Base-by-base conservation (phyloP, 2,329 filamentous ascomycete species). In the Drechslera avenae region DNA sequence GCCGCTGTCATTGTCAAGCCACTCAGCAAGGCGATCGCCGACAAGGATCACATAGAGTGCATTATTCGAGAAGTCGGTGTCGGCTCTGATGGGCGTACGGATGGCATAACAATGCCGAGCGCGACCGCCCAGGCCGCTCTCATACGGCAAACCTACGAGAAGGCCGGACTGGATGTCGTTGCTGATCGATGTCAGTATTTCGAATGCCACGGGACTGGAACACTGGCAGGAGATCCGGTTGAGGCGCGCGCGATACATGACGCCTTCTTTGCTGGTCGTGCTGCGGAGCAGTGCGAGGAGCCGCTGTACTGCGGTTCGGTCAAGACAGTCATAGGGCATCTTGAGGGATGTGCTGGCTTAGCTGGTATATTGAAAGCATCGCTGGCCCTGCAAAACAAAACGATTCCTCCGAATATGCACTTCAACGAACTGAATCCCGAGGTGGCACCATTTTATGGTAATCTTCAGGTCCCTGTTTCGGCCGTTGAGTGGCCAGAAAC, bases 1-100 rank as follows among this genome's bases (percentile, higher is more conserved):
- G 45, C 18, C 2, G n/a, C 26, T 2, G 57, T 87, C 1, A 62
- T 85, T 13, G 63, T 87, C 8, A 86, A 86, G 70, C 76, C 74
- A 1, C 71, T 87, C 0, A 69, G 72, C 4, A 78, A 81, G 59
- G 85, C 85, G 0, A 50, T 86, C 2, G 68, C 71, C 3, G 81
- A 83, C 57, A 81, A 81, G 9, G 83, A 87, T 57, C 71, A 76
- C 0, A 75, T 81, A 21, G 67, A 73, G 12, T 72, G 69, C 2
- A 51, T 80, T 4, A 76, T 81, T 19, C 63, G 74, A 6, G 68
- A 60, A 0, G 73, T 72, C 0, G 75, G 66, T 3, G 49, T 65
- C 1, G 78, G 77, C 45, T 66, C 71, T 40, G 83, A 86, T 60
- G 84, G 84, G 8, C 63, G 17, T 1, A 85, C 83, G 0, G 63